Conservation (phyloP, 345 rosid genomes). For the Dipteronia sinensis region DNA sequence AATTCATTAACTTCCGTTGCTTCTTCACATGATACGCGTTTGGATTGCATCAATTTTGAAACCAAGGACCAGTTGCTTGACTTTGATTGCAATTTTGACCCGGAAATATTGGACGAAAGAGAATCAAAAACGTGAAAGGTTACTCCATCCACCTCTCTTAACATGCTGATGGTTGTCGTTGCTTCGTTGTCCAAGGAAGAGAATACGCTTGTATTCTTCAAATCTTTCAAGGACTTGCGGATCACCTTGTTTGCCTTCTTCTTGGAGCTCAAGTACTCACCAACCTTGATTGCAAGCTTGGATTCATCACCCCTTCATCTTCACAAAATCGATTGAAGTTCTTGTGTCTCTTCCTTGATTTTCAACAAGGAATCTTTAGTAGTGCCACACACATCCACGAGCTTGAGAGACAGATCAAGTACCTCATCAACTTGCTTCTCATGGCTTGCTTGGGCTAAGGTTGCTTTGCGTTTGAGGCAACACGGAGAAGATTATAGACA, state of each 20-base stretch:
- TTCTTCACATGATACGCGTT: conserved; percentile 17
- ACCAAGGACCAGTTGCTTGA: conserved; percentile 13
- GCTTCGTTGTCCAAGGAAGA: conserved; percentile 15
- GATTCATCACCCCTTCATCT: conserved; percentile 16
- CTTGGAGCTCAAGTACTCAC: conserved; percentile 30
- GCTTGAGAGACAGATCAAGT: conserved; percentile 30
- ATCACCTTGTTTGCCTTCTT: conserved; percentile 31
- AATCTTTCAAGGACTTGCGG: conserved; percentile 20
- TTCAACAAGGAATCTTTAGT: conserved; percentile 26
- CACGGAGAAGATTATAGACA: conserved; percentile 25
- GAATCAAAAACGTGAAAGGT: conserved; percentile 27
- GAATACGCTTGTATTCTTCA: conserved; percentile 1
- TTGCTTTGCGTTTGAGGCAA: conserved; percentile 25
- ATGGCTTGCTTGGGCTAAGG: conserved; percentile 14
- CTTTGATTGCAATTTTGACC: conserved; percentile 5
- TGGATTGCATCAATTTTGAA: conserved; percentile 25
- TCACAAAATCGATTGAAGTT: conserved; percentile 32
- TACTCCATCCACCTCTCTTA: conserved; percentile 33
- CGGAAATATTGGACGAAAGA: conserved; percentile 30
- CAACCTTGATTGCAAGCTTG: conserved; percentile 12
- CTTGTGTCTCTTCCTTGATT: conserved; percentile 23
- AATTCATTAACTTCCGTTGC: conserved; percentile 1
- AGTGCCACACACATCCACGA: conserved; percentile 24
- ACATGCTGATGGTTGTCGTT: conserved; percentile 9
- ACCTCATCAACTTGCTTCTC: conserved; percentile 23